These are phyloP conservation scores for Ballota nigra DNA, from an alignment of 257 asterid species.

Conservation along the genomic window DNA sequence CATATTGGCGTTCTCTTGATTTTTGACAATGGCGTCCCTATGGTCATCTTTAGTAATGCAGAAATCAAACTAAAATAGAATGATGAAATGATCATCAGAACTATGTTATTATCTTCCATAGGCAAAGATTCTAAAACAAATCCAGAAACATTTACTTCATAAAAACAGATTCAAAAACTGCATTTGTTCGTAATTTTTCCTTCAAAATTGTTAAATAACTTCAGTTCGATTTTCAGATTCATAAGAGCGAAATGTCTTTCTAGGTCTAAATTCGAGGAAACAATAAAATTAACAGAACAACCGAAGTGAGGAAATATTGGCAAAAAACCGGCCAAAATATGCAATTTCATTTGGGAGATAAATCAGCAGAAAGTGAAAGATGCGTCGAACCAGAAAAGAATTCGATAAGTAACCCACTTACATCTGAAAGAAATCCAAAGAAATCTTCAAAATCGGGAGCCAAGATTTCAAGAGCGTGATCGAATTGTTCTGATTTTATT, in stretches of 20 bases:
- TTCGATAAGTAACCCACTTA: conserved; percentile 15
- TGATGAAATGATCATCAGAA: not conserved
- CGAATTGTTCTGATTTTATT: not conserved
- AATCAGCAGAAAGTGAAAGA: not conserved
- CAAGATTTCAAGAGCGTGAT: conserved; percentile 20
- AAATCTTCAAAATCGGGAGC: conserved; percentile 18
- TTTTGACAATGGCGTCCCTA: conserved; percentile 63
- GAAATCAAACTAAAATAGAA: not conserved
- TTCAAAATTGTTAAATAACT: not conserved
- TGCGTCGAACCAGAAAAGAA: not conserved
- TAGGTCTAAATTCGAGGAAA: not conserved
- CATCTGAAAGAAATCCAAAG: conserved; percentile 21
- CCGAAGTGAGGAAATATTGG: not conserved
- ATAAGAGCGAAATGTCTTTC: not conserved
- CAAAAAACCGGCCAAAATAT: not conserved
- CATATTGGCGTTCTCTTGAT: conserved; percentile 56
- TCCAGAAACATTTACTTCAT: not conserved
- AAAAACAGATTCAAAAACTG: conserved; percentile 5
- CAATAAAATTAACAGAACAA: no score
- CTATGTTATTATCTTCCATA: not conserved
- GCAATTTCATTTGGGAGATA: not conserved
- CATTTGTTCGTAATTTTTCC: not conserved
- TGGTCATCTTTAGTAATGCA: conserved; percentile 48
- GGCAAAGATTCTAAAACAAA: conserved; percentile 2
- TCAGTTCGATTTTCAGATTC: not conserved